phyloP scores from a whole-genome alignment of 2,329 filamentous ascomycete species.

The Sporothrix phasma region DNA sequence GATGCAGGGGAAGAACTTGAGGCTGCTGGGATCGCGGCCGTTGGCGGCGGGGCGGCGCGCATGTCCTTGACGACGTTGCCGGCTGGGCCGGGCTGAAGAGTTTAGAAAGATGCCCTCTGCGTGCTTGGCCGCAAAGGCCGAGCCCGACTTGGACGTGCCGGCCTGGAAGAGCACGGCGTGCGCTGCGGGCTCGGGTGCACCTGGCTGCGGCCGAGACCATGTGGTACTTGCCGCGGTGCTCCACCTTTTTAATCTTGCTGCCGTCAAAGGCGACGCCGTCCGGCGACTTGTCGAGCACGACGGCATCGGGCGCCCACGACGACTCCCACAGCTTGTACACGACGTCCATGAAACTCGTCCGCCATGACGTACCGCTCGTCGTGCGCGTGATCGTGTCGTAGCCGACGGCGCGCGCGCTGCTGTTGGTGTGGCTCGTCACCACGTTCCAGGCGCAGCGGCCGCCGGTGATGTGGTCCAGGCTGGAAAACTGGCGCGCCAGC shows the following conservation, averaged over 20 bases:
- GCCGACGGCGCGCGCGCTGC: constrained; percentile 16
- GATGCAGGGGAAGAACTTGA: constrained; percentile 21
- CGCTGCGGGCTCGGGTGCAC: constrained; percentile 15
- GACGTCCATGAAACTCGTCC: constrained; percentile 20
- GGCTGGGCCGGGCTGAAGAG: constrained; percentile 16
- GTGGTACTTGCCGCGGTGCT: constrained; percentile 12
- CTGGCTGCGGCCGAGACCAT: background rate
- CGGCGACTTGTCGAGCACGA: constrained; percentile 3
- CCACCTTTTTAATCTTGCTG: background rate
- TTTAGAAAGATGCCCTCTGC: constrained; percentile 21
- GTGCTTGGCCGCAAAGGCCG: constrained; percentile 20
- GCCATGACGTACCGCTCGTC: constrained; percentile 21
- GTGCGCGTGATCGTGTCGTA: constrained; percentile 14
- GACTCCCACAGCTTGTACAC: constrained; percentile 18
- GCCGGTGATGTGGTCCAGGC: constrained; percentile 17
- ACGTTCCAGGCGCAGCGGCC: constrained; percentile 21
- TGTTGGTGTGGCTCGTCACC: constrained; percentile 18
- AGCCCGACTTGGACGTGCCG: constrained; percentile 19
- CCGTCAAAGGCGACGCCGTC: constrained; percentile 5
- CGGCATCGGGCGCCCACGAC: constrained; percentile 13
- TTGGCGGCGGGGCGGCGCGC: constrained; percentile 12
- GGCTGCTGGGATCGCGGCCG: constrained; percentile 17
- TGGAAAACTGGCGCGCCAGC: constrained; percentile 16
- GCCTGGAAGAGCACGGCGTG: constrained; percentile 22
- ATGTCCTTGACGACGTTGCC: constrained; percentile 12